Base-by-base conservation (phyloP, 257 asterid species). In the Primulina tabacum region DNA sequence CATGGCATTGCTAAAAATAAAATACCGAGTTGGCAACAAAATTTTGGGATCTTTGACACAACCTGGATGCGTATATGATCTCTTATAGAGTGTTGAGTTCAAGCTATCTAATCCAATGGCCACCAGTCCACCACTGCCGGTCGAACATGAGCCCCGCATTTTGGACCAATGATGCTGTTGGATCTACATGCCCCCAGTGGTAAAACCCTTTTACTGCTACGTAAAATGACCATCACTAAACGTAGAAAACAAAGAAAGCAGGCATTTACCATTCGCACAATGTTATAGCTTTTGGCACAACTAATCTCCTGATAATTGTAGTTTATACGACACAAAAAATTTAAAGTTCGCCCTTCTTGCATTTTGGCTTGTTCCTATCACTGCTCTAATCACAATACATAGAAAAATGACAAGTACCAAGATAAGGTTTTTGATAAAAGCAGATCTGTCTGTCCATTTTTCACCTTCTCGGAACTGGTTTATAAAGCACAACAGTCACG, bases 401-500 rank as follows among this genome's bases (percentile, higher is more conserved):
- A 58, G 56, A 77, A 35, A 77, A 65, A 47, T 47, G 53, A 29
- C 69, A 65, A 66, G n/a, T 20, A 55, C 66, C 62, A 37, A 24
- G 60, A 32, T 9, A 52, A n/a, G 71, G 50, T 61, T 32, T 71
- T 57, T 59, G 67, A 74, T 64, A 40, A 71, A 17, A 47, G 57
- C 75, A 81, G 65, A 70, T 56, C 71, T 11, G 74, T 12, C 71
- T 57, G 24, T 68, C 63, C 75, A 75, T 62, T 32, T 75, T 65
- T 80, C 83, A 90, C 84, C 95, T 84, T 77, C 95, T 87, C 28
- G 83, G 90, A 63, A 89, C 95, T 2, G 97, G 98, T 81, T 92
- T 92, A 72, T 90, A 92, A 47, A 92, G 97, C 86, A 92, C 92
- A 21, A 92, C 92, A 0, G 97, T 90, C 12, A 92, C 97, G 21